Percentiles rank a stretch among this genome's conserved stretches.
Conservation (phyloP, 345 rosid species). For the Euclidium syriacum region DNA sequence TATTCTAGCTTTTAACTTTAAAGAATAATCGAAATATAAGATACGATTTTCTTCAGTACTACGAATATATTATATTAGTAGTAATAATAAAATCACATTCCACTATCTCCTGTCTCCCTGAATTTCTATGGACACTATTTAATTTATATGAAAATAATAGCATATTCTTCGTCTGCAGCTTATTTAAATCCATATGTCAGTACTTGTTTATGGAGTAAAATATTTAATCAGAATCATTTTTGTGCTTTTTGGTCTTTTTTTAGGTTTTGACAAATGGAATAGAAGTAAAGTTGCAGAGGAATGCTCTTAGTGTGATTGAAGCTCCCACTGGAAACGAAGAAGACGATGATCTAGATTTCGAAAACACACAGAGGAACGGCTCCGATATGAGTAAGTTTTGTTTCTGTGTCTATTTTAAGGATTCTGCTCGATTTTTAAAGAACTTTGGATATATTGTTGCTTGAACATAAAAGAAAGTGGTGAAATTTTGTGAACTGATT, state of each 20-base stretch:
- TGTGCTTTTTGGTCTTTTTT: neutral
- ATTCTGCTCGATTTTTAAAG: neutral
- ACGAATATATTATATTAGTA: neutral
- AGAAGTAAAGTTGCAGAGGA: slow-evolving; percentile 95
- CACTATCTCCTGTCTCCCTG: slow-evolving; percentile 21
- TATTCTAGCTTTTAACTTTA: slow-evolving; percentile 24
- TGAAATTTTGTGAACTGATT: slow-evolving; percentile 6
- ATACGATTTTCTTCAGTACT: neutral
- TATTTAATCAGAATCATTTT: slow-evolving; percentile 4
- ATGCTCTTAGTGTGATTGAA: slow-evolving; percentile 96
- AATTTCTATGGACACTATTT: neutral
- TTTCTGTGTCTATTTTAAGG: neutral
- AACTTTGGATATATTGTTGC: neutral
- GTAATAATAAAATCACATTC: slow-evolving; percentile 2
- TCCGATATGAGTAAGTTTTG: slow-evolving; percentile 76
- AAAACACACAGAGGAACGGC: slow-evolving; percentile 48
- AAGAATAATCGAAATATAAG: slow-evolving; percentile 3
- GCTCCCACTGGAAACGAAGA: slow-evolving; percentile 96
- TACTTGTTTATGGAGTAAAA: slow-evolving; percentile 5
- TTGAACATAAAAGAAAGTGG: neutral
- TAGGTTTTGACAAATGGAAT: slow-evolving; percentile 97
- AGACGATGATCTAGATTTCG: slow-evolving; percentile 70
- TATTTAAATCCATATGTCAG: slow-evolving; percentile 10
- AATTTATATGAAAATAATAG: neutral
- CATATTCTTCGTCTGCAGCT: slow-evolving; percentile 16